Evolutionary conservation across 1,284 basidiomycete species (phyloP).

Genomic region (Boletus putidus): DNA sequence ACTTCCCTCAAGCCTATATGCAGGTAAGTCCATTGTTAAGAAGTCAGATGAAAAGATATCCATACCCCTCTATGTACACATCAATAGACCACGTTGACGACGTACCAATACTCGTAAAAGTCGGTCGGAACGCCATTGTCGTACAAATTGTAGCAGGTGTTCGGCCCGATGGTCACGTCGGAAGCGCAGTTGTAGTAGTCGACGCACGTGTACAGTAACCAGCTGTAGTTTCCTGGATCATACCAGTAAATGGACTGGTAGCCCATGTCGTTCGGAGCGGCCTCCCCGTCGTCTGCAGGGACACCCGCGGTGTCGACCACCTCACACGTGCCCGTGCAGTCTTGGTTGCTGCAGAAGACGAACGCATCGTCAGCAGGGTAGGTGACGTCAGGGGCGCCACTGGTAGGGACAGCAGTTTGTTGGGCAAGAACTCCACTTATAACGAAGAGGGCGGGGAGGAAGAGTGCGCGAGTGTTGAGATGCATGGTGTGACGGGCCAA

Average conservation of each 20-base stretch:
- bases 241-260: no score
- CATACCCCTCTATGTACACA: no score
- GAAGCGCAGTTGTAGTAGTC: neutral
- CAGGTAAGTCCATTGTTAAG: no score
- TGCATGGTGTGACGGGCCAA: neutral
- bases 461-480: neutral
- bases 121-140: no score
- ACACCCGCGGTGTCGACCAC: no score
- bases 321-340: neutral
- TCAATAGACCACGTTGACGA: no score
- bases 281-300: no score
- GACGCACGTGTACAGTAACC: slow-evolving; percentile 3
- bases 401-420: neutral
- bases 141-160: slow-evolving; percentile 14
- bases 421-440: neutral
- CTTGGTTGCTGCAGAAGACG: slow-evolving; percentile 7
- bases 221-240: neutral
- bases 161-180: neutral
- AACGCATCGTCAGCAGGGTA: neutral
- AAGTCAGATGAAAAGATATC: no score
- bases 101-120: no score
- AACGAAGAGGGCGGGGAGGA: neutral
- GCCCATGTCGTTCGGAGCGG: no score
- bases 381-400: neutral
- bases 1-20: no score